Base-by-base conservation (phyloP, 2,329 filamentous ascomycete species). In the Colletotrichum noveboracense region DNA sequence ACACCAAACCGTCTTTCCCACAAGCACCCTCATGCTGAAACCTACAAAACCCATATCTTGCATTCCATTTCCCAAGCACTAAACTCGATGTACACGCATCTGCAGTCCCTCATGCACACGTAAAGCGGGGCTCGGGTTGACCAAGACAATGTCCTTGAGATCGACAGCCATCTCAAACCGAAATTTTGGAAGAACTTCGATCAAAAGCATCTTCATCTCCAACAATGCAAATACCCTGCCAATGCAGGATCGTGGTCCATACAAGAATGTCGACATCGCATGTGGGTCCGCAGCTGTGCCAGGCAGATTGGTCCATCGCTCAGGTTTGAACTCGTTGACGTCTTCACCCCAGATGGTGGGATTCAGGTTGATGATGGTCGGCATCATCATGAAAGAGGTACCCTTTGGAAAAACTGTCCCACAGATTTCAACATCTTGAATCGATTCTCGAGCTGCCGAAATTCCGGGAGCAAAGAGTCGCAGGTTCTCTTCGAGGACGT, bases 401-500 rank as follows among this genome's bases (percentile, higher is more conserved):
- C 83, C 84, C 66, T 81, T 83, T 7, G 85, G 84, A 7, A 87
- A 80, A 5, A 80, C 74, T 0, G 81, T 78, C 2, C 82, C 85
- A 10, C 82, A 80, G 28, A 87, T 79, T 0, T 79, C 79, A 1
- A 83, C 79, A 48, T 86, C 84, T 3, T 78, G 60, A 7, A 70
- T 76, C 4, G 84, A 79, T 56, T 83, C 82, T 4, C 84, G 80
- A 4, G 84, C 78, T 0, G 80, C 80, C 21, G 81, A 80, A 5
- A 83, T 81, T 7, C 81, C 85, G 3, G 87, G 86, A 5, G 85
- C 80, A 74, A 84, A 85, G 24, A 85, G 80, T 0, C 88, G 83
- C 12, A 89, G 77, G 1, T 86, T 82, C 77, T 89, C 88, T 74
- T 81, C 86, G 78, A 83, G 84, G 65, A 89, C 84, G 71, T 85